Base-by-base conservation (phyloP, 139 green algal genomes). In the Chlorella sp. region DNA sequence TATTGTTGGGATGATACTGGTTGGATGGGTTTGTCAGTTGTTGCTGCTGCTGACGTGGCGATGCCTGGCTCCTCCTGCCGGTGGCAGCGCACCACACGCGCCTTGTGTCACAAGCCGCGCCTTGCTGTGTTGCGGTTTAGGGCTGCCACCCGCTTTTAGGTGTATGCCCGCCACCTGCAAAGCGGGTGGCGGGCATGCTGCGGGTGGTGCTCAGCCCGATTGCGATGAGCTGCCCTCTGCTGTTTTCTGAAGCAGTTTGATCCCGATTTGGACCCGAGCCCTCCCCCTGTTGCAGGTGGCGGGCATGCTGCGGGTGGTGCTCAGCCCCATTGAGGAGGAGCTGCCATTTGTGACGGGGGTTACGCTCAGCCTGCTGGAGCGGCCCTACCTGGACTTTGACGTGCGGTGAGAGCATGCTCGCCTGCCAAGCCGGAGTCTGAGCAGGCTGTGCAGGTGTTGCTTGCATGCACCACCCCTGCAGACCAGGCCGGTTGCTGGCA, bases 201-300 rank as follows among this genome's bases (percentile, higher is more conserved):
- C 80, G 88, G 0, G 34, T 91, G 20, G 74, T 83, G 17, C 84
- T 91, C 40, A 58, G 51, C 38, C 88, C 88, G 3, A 83, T 91
- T 19, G 77, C 76, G 81, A 90, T 38, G 88, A 91, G 38, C 86
- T 88, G 20, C 88, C 88, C 26, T 91, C 90, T 67, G 64, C n/a
- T n/a, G n/a, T n/a, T n/a, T n/a, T n/a, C n/a, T n/a, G n/a, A n/a
- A n/a, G n/a, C n/a, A n/a, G n/a, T n/a, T n/a, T n/a, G n/a, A n/a
- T n/a, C n/a, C n/a, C n/a, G n/a, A n/a, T n/a, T n/a, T n/a, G n/a
- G n/a, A n/a, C n/a, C n/a, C n/a, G n/a, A n/a, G n/a, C n/a, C n/a
- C n/a, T n/a, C n/a, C n/a, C n/a, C n/a, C n/a, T 28, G 8, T 24
- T 85, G 17, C 88, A 91, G 38, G 60, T 91, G 14, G 40, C 80